phyloP scores from a whole-genome alignment of 2,329 filamentous ascomycete species.

The Hymenoscyphus repandus region DNA sequence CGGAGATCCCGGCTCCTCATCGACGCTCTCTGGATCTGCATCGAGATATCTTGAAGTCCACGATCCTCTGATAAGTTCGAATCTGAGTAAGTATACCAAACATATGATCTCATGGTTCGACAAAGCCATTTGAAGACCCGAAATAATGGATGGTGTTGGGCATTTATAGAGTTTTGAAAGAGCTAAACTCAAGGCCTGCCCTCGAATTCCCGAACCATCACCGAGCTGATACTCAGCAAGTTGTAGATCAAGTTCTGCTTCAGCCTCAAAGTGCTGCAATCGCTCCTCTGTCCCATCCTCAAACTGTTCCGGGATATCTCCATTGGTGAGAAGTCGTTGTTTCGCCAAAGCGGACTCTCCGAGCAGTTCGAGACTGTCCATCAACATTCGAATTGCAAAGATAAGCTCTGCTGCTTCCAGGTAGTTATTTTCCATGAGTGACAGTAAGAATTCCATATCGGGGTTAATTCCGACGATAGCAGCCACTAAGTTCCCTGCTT shows the following conservation, averaged over 20 bases:
- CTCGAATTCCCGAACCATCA: constrained; percentile 57
- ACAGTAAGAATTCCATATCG: constrained; percentile 60
- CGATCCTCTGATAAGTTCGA: constrained; percentile 67
- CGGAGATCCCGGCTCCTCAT: constrained; percentile 47
- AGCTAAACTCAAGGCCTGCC: constrained; percentile 59
- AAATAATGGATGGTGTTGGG: constrained; percentile 53
- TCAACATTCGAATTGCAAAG: constrained; percentile 58
- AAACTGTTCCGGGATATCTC: constrained; percentile 9
- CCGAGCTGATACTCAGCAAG: constrained; percentile 63
- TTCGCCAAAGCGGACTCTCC: constrained; percentile 22
- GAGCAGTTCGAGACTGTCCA: constrained; percentile 61
- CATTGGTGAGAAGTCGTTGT: constrained; percentile 26
- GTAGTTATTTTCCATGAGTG: constrained; percentile 60
- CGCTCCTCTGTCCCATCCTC: constrained; percentile 34
- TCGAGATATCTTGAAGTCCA: constrained; percentile 73
- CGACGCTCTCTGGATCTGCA: constrained; percentile 41
- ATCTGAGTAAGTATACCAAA: constrained; percentile 66
- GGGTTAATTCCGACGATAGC: constrained; percentile 62
- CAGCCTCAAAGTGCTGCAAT: constrained; percentile 47
- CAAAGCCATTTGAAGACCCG: constrained; percentile 58
- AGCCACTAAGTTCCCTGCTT: constrained; percentile 56
- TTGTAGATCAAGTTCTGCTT: constrained; percentile 60
- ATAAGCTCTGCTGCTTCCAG: constrained; percentile 63
- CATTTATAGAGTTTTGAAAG: constrained; percentile 66
- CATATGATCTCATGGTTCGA: constrained; percentile 64